Evolutionary conservation across 805 yeast genomes (phyloP).

Genomic region (Myxozyma vanderwaltii): DNA sequence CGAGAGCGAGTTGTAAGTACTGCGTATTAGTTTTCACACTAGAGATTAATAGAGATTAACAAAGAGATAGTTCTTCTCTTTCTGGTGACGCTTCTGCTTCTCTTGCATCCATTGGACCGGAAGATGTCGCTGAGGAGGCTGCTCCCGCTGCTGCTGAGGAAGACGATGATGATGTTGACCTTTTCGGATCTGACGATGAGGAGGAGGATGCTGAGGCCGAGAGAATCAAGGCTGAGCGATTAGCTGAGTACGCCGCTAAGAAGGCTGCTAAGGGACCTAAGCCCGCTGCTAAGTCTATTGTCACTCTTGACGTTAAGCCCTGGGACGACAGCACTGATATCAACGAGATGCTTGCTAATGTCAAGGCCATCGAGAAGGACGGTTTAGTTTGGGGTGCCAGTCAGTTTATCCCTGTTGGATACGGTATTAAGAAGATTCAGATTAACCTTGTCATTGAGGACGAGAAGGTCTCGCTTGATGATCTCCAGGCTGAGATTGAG

Average conservation of each 20-base stretch:
- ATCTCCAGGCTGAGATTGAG: slow-evolving; percentile 68
- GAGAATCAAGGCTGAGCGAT: slow-evolving; percentile 94
- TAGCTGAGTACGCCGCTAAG: slow-evolving; percentile 96
- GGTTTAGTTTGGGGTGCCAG: slow-evolving; percentile 99
- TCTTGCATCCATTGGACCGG: slow-evolving; percentile 44
- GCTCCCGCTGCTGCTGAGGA: slow-evolving; percentile 62
- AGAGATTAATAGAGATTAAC: not conserved
- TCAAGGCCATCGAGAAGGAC: slow-evolving; percentile 80
- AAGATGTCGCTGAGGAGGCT: slow-evolving; percentile 50
- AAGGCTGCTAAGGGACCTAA: slow-evolving; percentile 96
- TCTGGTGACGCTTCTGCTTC: slow-evolving; percentile 55
- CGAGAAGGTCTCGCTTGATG: slow-evolving; percentile 90
- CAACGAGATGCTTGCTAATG: slow-evolving; percentile 82
- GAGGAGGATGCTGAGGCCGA: slow-evolving; percentile 97
- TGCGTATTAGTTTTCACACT: slow-evolving; percentile 44
- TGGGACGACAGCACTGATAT: slow-evolving; percentile 99
- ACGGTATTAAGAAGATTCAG: slow-evolving; percentile 99
- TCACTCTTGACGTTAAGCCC: slow-evolving; percentile 97
- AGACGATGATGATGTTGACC: slow-evolving; percentile 89
- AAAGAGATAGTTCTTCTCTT: slow-evolving; percentile 59
- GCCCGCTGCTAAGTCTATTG: slow-evolving; percentile 97
- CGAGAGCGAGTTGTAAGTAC: slow-evolving; percentile 77
- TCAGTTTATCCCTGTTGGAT: slow-evolving; percentile 96
- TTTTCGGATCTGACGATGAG: slow-evolving; percentile 92
- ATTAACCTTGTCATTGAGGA: slow-evolving; percentile 98